Base-by-base conservation (phyloP, 2,329 filamentous ascomycete species). In the Diaporthe citri region DNA sequence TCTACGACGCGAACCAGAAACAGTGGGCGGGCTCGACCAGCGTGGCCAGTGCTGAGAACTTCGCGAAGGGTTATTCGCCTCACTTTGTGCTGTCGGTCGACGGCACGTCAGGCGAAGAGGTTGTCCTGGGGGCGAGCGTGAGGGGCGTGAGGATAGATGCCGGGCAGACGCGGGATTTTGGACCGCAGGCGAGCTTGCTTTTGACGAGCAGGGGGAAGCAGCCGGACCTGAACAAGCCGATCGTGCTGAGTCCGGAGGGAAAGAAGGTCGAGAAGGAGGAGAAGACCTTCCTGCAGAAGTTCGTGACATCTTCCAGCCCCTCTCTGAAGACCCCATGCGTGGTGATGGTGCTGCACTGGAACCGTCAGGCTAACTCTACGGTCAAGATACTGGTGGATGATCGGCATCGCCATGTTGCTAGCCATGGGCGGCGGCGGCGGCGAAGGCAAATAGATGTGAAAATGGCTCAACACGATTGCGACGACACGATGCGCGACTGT, bases 261-360 rank as follows among this genome's bases (percentile, higher is more conserved):
- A 90, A 87, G 84, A 86, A 90, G 82, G 87, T 88, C 56, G 88
- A 84, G 73, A 85, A 86, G 76, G 83, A 83, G 72, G 90, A 93
- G 84, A 93, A 93, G 88, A 87, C 89, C 2, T 87, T 93, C 76
- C 81, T 93, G 74, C 91, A 93, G 83, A 93, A 92, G 91, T 93
- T 86, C 79, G 88, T 86, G 28, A 13, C 17, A 57, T 5, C 22
- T 57, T 13, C 28, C 71, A 10, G 25, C 9, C 36, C n/a, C 57
- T 52, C 22, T 22, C 34, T 20, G 48, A 25, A 34, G 17, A 43
- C 48, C 12, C 28, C 71, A 34, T 8, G 41, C 6, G 9, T 13
- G 20, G 28, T n/a, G 12, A 8, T 20, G 39, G 46, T 71, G 66
- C 69, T 73, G 36, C 41, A 41, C 20, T 56, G 36, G 52, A 46